These are phyloP conservation scores for Schizosaccharomyces cryophilus DNA, from an alignment of 805 yeast genomes.

Conservation along the genomic window DNA sequence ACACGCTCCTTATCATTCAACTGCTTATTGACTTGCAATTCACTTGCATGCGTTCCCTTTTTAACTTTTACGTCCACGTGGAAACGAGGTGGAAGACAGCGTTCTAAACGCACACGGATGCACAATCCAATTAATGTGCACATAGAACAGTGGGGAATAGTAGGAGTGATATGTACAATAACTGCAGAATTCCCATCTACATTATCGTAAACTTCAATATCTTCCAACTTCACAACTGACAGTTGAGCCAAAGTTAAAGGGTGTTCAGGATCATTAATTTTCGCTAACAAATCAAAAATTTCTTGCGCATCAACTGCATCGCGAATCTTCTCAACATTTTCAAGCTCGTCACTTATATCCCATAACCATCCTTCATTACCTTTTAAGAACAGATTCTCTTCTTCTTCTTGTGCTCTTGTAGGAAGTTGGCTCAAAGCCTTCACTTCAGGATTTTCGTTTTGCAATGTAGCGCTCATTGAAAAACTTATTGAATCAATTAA, in stretches of 20 bases:
- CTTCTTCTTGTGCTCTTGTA: not conserved
- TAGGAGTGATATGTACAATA: conserved; percentile 70
- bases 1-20: conserved; percentile 92
- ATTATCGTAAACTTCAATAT: conserved; percentile 41
- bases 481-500: not conserved
- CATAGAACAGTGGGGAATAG: conserved; percentile 88
- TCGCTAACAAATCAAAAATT: conserved; percentile 53
- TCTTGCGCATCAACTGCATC: conserved; percentile 75
- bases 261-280: conserved; percentile 90
- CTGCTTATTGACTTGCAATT: conserved; percentile 85
- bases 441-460: not conserved
- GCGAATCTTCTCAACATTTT: conserved; percentile 1
- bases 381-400: not conserved
- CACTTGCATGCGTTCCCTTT: conserved; percentile 89
- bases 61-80: conserved; percentile 58
- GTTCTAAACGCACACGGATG: conserved; percentile 67
- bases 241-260: conserved; percentile 84
- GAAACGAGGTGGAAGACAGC: conserved; percentile 67
- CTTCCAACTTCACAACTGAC: conserved; percentile 69
- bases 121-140: conserved; percentile 93
- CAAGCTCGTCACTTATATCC: not conserved
- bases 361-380: conserved; percentile 2
- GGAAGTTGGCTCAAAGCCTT: not conserved
- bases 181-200: conserved; percentile 28
- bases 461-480: not conserved